These are phyloP conservation scores for Fraxinus sp. DNA, from an alignment of 305 asterid genomes.

Conservation along the genomic window DNA sequence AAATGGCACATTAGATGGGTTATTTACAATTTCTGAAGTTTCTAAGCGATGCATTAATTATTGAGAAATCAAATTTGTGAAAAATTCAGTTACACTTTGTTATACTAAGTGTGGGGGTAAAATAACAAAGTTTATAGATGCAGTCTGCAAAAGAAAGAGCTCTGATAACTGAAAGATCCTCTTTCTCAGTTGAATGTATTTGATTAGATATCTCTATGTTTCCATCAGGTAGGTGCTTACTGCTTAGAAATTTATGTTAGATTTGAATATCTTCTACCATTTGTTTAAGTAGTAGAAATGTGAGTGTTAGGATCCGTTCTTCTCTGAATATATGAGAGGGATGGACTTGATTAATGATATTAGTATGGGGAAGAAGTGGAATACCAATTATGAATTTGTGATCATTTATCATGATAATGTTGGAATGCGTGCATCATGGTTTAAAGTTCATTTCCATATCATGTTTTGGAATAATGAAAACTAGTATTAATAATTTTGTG, in stretches of 20 bases:
- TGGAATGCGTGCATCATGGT: background rate
- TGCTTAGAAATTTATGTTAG: background rate
- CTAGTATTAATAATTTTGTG: background rate
- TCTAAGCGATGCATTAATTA: background rate
- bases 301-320: background rate
- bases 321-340: constrained; percentile 1
- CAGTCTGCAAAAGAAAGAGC: background rate
- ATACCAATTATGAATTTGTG: background rate
- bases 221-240: background rate
- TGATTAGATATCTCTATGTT: background rate
- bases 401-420: background rate
- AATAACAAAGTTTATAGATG: background rate
- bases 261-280: background rate
- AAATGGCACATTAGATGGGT: background rate
- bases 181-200: background rate
- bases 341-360: constrained; percentile 8
- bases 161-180: background rate
- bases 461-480: background rate
- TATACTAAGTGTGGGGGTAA: background rate
- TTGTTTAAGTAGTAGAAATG: background rate
- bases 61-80: background rate
- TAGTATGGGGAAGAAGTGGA: constrained; percentile 1
- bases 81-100: background rate
- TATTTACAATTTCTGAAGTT: background rate
- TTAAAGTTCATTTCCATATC: background rate